A percentile compares a stretch with the other conserved stretches of the same genome.
These are phyloP conservation scores for Coniella vitis DNA, from an alignment of 2,329 filamentous ascomycete species.

Conservation along the genomic window DNA sequence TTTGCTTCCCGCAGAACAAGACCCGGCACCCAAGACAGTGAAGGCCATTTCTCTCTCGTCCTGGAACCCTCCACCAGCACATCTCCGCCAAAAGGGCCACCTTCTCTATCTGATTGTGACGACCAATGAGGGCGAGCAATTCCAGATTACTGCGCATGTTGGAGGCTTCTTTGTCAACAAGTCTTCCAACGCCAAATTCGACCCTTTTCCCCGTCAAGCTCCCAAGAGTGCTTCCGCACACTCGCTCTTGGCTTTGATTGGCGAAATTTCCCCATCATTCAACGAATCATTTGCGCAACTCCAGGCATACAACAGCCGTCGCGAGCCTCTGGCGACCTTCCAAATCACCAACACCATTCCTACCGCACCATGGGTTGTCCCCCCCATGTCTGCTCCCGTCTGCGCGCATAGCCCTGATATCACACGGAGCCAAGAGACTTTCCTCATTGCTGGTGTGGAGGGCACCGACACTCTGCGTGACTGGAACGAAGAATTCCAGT, in stretches of 20 bases:
- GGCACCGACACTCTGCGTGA: conserved; percentile 91
- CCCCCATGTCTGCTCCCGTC: conserved; percentile 55
- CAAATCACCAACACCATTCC: conserved; percentile 94
- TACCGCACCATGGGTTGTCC: conserved; percentile 84
- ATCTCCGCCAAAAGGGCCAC: conserved; percentile 86
- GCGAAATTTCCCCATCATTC: conserved; percentile 78
- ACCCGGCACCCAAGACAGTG: conserved; percentile 76
- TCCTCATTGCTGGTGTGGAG: conserved; percentile 81
- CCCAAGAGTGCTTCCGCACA: conserved; percentile 77
- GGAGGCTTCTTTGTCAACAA: conserved; percentile 97
- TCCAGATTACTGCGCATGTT: conserved; percentile 87
- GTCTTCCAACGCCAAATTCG: conserved; percentile 90
- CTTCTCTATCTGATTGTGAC: conserved; percentile 83
- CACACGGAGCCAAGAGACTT: conserved; percentile 87
- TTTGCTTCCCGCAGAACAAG: conserved; percentile 61
- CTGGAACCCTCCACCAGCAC: conserved; percentile 94
- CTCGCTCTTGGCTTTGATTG: conserved; percentile 76
- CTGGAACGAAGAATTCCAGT: conserved; percentile 99
- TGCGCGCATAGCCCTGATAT: conserved; percentile 74
- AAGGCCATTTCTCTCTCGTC: conserved; percentile 83
- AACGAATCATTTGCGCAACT: conserved; percentile 66
- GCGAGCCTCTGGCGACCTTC: conserved; percentile 86
- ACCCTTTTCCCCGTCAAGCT: conserved; percentile 71
- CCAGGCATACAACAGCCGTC: conserved; percentile 76
- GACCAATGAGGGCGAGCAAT: conserved; percentile 90